Evolutionary conservation across 2,329 filamentous ascomycete genomes (phyloP).

Genomic region (Scedosporium aurantiacum): DNA sequence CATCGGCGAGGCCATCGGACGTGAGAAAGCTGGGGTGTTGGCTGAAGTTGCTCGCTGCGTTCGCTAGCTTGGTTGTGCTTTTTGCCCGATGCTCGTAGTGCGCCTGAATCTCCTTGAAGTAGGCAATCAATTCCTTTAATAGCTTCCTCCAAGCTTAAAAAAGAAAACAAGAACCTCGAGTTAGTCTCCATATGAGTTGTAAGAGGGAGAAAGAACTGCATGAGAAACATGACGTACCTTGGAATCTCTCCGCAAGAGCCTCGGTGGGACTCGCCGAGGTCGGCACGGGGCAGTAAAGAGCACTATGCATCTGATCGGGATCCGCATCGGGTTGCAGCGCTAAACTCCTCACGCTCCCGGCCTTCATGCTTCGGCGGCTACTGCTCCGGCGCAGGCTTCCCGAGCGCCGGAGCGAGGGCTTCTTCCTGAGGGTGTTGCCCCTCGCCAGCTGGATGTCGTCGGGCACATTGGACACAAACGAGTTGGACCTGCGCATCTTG

Average conservation of each 20-base stretch:
- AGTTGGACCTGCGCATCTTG: constrained; percentile 50
- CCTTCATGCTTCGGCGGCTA: constrained; percentile 71
- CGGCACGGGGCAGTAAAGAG: constrained; percentile 81
- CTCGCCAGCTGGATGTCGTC: constrained; percentile 33
- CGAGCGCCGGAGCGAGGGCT: constrained; percentile 62
- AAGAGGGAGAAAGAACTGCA: background rate
- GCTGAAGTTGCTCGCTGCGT: constrained; percentile 69
- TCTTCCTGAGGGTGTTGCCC: constrained; percentile 78
- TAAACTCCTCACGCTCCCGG: constrained; percentile 77
- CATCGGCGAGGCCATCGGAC: constrained; percentile 79
- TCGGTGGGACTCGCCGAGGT: constrained; percentile 83
- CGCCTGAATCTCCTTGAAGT: constrained; percentile 83
- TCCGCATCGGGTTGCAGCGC: constrained; percentile 59
- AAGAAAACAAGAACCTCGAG: constrained; percentile 1
- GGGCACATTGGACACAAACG: constrained; percentile 41
- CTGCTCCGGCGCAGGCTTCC: constrained; percentile 67
- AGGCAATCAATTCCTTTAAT: constrained; percentile 85
- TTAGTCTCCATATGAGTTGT: background rate
- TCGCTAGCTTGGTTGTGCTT: constrained; percentile 68
- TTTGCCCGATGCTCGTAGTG: constrained; percentile 84
- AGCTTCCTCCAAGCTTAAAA: constrained; percentile 79
- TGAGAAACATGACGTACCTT: constrained; percentile 45
- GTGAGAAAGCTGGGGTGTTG: constrained; percentile 66
- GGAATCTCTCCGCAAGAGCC: constrained; percentile 74
- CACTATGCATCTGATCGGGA: constrained; percentile 64